Percentiles rank a stretch among this genome's conserved stretches.
Conservation (phyloP, 2,329 filamentous ascomycete genomes). For the Trematosphaeria pertusa region DNA sequence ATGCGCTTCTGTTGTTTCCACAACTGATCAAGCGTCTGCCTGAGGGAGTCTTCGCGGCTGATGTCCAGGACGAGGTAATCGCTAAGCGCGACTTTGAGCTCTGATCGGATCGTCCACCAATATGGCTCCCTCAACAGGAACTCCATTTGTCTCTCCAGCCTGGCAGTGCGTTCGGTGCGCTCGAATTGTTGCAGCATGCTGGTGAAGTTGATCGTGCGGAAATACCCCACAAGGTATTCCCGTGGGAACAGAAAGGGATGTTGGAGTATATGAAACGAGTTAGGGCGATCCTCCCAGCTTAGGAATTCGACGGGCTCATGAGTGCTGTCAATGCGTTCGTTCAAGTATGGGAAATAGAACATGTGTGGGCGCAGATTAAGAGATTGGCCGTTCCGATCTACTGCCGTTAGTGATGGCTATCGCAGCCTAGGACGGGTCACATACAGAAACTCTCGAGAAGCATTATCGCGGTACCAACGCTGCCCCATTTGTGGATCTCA, state of each 20-base stretch:
- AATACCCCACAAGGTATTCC: slow-evolving; percentile 77
- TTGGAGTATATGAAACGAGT: slow-evolving; percentile 76
- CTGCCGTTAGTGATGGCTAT: slow-evolving; percentile 15
- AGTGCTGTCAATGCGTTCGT: slow-evolving; percentile 76
- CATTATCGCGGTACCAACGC: slow-evolving; percentile 78
- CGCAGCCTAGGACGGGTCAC: slow-evolving; percentile 1
- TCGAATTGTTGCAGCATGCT: slow-evolving; percentile 84
- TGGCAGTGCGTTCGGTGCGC: slow-evolving; percentile 35
- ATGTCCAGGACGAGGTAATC: slow-evolving; percentile 54
- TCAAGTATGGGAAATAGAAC: slow-evolving; percentile 78
- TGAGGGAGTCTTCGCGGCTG: slow-evolving; percentile 49
- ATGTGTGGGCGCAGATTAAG: slow-evolving; percentile 64
- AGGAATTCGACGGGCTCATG: slow-evolving; percentile 72
- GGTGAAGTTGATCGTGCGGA: slow-evolving; percentile 86
- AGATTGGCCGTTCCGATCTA: slow-evolving; percentile 26
- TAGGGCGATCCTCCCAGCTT: slow-evolving; percentile 69
- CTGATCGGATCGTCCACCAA: slow-evolving; percentile 34
- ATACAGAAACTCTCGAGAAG: slow-evolving; percentile 75
- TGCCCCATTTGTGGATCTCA: slow-evolving; percentile 71
- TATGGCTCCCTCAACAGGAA: slow-evolving; percentile 31
- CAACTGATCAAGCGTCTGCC: slow-evolving; percentile 75
- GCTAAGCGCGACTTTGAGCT: slow-evolving; percentile 43
- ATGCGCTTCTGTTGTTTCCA: slow-evolving; percentile 87
- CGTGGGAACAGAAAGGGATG: slow-evolving; percentile 81
- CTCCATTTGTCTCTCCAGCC: slow-evolving; percentile 36